phyloP scores from a whole-genome alignment of 495 filamentous ascomycete genomes.

The Penicillium herquei region DNA sequence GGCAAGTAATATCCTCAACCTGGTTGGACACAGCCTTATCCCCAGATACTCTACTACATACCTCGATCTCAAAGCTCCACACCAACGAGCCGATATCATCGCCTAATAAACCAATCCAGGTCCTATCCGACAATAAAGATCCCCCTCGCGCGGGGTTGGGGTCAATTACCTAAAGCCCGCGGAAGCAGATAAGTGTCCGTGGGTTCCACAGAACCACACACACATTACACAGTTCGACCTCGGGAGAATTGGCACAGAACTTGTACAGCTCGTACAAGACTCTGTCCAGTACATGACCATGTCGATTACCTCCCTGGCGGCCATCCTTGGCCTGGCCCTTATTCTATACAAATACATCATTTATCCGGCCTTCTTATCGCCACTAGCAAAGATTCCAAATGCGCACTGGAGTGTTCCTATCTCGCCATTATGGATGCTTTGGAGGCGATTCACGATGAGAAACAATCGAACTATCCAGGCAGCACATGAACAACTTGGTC shows the following conservation, averaged over 20 bases:
- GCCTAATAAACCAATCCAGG: not conserved
- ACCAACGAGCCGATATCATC: not conserved
- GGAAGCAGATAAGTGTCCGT: conserved; percentile 11
- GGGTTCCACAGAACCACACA: not conserved
- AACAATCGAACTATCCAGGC: conserved; percentile 63
- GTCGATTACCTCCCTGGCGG: conserved; percentile 17
- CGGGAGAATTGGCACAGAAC: no score
- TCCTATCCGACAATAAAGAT: not conserved
- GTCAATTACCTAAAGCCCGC: conserved; percentile 17
- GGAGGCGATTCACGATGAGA: conserved; percentile 50
- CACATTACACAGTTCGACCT: not conserved
- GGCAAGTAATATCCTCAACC: conserved; percentile 5
- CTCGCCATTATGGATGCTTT: conserved; percentile 68
- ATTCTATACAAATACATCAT: conserved; percentile 56
- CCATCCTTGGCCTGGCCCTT: conserved; percentile 14
- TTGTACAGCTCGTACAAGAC: no score
- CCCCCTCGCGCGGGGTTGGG: conserved; percentile 12
- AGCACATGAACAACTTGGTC: conserved; percentile 54
- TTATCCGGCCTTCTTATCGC: conserved; percentile 63
- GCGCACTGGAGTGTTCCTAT: conserved; percentile 67
- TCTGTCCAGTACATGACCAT: conserved; percentile 24
- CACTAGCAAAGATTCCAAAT: conserved; percentile 65
- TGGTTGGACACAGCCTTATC: conserved; percentile 12
- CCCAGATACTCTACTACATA: not conserved
- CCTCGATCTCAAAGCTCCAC: not conserved